Conservation (phyloP, 75 land plant species). For the Pinus albicaulis region DNA sequence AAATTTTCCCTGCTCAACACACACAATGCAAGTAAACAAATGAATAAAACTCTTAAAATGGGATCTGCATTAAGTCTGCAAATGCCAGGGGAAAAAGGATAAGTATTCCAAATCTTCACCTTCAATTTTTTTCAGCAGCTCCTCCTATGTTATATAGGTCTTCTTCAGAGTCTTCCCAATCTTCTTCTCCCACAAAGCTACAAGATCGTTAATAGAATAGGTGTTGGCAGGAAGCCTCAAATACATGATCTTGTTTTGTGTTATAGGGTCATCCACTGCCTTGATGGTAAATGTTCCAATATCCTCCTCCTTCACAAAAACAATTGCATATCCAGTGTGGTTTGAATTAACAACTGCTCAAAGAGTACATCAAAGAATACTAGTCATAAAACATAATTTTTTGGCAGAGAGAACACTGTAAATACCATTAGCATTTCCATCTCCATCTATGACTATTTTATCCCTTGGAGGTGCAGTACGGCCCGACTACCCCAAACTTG, state of each 20-base stretch:
- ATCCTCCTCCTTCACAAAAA: neutral
- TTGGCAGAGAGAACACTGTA: neutral
- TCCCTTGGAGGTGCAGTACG: constrained; percentile 35
- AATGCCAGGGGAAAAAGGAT: too few species aligned
- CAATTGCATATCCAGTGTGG: neutral
- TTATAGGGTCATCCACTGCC: constrained; percentile 3
- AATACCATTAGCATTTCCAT: constrained; percentile 41
- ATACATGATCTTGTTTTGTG: neutral
- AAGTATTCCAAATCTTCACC: neutral
- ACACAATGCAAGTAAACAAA: too few species aligned
- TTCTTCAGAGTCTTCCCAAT: neutral
- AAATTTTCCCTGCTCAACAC: too few species aligned
- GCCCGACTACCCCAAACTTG: constrained; percentile 18
- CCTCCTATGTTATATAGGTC: neutral
- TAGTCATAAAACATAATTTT: neutral
- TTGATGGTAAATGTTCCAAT: neutral
- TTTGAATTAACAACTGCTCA: neutral
- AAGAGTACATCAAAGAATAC: neutral
- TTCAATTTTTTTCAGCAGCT: neutral
- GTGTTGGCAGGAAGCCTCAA: neutral
- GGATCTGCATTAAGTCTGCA: too few species aligned
- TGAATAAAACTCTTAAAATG: too few species aligned
- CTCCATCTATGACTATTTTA: constrained; percentile 30
- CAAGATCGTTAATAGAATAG: neutral
- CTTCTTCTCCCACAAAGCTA: neutral